These are phyloP conservation scores for Aspergillus latus DNA, from an alignment of 2,329 filamentous ascomycete genomes.

Conservation along the genomic window DNA sequence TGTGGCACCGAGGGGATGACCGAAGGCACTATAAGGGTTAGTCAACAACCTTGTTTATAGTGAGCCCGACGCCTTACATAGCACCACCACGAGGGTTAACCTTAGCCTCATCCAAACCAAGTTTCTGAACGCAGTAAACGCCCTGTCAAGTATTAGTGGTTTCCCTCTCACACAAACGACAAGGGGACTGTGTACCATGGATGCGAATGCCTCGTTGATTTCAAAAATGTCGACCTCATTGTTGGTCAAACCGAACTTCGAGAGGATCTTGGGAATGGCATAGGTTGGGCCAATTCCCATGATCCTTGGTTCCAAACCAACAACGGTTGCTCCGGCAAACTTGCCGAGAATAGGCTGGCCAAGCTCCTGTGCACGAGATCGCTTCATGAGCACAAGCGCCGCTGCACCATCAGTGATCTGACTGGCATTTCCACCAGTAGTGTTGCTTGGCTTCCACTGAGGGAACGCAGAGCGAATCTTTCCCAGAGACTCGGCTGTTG, in stretches of 20 bases:
- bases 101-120: slow-evolving; percentile 75
- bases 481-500: slow-evolving; percentile 75
- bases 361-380: slow-evolving; percentile 77
- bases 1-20: slow-evolving; percentile 86
- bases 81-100: slow-evolving; percentile 94
- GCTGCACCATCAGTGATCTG: slow-evolving; percentile 92
- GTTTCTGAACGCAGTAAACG: slow-evolving; percentile 82
- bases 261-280: slow-evolving; percentile 84
- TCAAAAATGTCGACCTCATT: slow-evolving; percentile 44
- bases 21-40: slow-evolving; percentile 64
- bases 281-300: slow-evolving; percentile 93
- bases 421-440: slow-evolving; percentile 89
- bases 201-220: slow-evolving; percentile 88
- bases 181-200: slow-evolving; percentile 37
- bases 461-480: slow-evolving; percentile 87
- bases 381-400: slow-evolving; percentile 88
- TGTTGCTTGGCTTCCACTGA: slow-evolving; percentile 70
- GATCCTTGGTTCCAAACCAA: slow-evolving; percentile 81
- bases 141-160: slow-evolving; percentile 58
- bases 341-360: slow-evolving; percentile 85
- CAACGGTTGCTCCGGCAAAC: slow-evolving; percentile 77
- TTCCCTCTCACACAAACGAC: not conserved
- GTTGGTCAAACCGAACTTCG: slow-evolving; percentile 70
- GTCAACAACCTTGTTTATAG: not conserved
- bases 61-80: slow-evolving; percentile 52